phyloP scores from a whole-genome alignment of 2,329 filamentous ascomycete genomes.

The Tolypocladium endophyticum region DNA sequence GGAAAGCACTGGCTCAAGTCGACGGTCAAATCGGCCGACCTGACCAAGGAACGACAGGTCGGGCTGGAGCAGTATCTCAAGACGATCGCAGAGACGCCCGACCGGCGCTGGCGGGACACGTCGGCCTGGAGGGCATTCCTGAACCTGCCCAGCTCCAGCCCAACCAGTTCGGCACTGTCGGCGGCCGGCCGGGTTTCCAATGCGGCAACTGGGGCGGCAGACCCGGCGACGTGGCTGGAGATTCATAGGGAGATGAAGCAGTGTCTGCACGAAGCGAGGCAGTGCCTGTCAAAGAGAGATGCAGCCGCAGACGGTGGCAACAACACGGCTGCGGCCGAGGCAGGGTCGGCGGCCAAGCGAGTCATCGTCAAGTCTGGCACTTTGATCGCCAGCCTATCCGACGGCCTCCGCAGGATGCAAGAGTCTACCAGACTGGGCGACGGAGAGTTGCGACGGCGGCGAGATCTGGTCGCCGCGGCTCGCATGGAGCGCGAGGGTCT shows the following conservation, averaged over 20 bases:
- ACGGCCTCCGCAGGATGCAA: slow-evolving; percentile 50
- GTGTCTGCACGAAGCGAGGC: slow-evolving; percentile 53
- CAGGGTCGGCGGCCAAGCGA: slow-evolving; percentile 64
- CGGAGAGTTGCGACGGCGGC: slow-evolving; percentile 61
- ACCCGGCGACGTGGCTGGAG: slow-evolving; percentile 66
- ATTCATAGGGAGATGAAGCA: slow-evolving; percentile 64
- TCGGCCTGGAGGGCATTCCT: slow-evolving; percentile 64
- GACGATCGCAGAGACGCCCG: slow-evolving; percentile 61
- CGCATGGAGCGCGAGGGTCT: slow-evolving; percentile 66
- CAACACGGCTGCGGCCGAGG: slow-evolving; percentile 41
- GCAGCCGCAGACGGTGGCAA: slow-evolving; percentile 28
- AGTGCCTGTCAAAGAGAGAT: slow-evolving; percentile 57
- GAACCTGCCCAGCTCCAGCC: slow-evolving; percentile 48
- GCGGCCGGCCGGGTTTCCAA: slow-evolving; percentile 32
- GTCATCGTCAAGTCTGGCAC: slow-evolving; percentile 59
- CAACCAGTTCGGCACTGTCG: slow-evolving; percentile 35
- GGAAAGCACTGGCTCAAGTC: slow-evolving; percentile 68
- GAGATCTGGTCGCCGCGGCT: slow-evolving; percentile 59
- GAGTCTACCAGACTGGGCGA: slow-evolving; percentile 52
- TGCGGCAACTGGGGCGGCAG: slow-evolving; percentile 31
- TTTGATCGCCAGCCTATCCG: slow-evolving; percentile 51
- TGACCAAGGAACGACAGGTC: slow-evolving; percentile 59
- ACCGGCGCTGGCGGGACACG: slow-evolving; percentile 66
- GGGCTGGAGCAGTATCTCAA: slow-evolving; percentile 63
- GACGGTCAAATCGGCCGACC: slow-evolving; percentile 56